Conservation (phyloP, 2,329 filamentous ascomycete genomes). For the Colletotrichum scovillei region DNA sequence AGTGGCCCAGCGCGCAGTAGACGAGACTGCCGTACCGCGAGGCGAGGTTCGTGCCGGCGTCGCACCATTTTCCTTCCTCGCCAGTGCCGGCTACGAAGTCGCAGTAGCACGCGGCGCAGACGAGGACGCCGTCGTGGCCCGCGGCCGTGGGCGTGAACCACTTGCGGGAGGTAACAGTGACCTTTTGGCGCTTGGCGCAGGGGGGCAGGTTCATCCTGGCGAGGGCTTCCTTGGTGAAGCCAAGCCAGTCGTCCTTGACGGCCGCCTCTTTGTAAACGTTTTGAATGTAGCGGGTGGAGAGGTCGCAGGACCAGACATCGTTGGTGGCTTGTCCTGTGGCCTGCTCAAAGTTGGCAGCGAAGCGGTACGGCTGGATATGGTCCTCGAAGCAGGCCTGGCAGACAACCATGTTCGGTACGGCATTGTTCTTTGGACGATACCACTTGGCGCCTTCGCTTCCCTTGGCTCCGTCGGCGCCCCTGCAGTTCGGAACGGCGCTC, state of each 20-base stretch:
- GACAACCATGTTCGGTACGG: constrained; percentile 46
- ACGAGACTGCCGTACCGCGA: constrained; percentile 37
- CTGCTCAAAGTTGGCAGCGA: constrained; percentile 45
- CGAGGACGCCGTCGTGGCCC: constrained; percentile 40
- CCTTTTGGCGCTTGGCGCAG: constrained; percentile 41
- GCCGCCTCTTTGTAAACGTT: constrained; percentile 42
- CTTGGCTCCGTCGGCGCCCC: constrained; percentile 37
- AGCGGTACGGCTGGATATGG: constrained; percentile 40
- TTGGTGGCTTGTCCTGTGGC: constrained; percentile 38
- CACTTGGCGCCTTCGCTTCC: constrained; percentile 45
- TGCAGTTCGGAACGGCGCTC: constrained; percentile 43
- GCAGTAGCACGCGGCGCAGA: constrained; percentile 51
- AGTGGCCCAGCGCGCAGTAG: constrained; percentile 44
- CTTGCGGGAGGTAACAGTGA: constrained; percentile 39
- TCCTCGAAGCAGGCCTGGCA: constrained; percentile 54
- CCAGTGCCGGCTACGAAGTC: constrained; percentile 48
- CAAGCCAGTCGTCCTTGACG: constrained; percentile 43
- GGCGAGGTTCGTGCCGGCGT: constrained; percentile 29
- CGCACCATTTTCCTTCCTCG: constrained; percentile 42
- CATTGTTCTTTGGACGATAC: constrained; percentile 43
- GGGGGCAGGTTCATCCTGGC: constrained; percentile 40
- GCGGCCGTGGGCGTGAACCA: constrained; percentile 47
- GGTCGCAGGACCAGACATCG: constrained; percentile 50
- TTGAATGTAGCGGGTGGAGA: constrained; percentile 44
- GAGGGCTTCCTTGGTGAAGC: constrained; percentile 46